These are phyloP conservation scores for Pestalotiopsis fici DNA, from an alignment of 2,329 filamentous ascomycete genomes.

Conservation along the genomic window DNA sequence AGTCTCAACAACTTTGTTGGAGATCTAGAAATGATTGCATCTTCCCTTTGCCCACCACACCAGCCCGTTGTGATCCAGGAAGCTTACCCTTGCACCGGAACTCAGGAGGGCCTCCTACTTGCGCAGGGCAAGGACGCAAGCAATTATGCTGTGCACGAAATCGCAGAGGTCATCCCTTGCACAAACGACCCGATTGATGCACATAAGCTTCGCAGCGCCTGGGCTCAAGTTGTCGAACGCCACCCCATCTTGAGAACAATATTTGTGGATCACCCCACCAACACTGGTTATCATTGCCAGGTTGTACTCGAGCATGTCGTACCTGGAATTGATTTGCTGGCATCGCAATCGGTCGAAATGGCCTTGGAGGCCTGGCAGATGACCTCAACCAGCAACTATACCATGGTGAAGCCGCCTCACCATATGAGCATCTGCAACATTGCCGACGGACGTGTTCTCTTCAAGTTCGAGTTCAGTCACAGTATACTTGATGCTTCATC, in stretches of 20 bases:
- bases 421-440: conserved; percentile 9
- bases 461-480: conserved; percentile 11
- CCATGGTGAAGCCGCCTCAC: background rate
- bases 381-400: background rate
- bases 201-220: background rate
- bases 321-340: background rate
- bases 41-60: background rate
- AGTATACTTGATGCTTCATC: conserved; percentile 9
- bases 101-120: conserved; percentile 8
- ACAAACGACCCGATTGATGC: background rate
- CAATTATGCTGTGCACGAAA: conserved; percentile 11
- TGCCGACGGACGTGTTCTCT: background rate
- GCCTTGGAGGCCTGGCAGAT: conserved; percentile 3
- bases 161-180: conserved; percentile 1
- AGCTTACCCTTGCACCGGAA: conserved; percentile 10
- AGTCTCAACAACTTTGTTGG: background rate
- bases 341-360: background rate
- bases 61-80: conserved; percentile 4
- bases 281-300: conserved; percentile 8
- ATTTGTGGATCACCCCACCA: conserved; percentile 9
- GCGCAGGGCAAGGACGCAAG: conserved; percentile 8
- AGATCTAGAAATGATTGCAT: background rate
- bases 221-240: conserved; percentile 2
- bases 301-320: conserved; percentile 1
- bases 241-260: conserved; percentile 6